Base-by-base conservation (phyloP, 306 rosid species). In the Prinsepia uniflora region DNA sequence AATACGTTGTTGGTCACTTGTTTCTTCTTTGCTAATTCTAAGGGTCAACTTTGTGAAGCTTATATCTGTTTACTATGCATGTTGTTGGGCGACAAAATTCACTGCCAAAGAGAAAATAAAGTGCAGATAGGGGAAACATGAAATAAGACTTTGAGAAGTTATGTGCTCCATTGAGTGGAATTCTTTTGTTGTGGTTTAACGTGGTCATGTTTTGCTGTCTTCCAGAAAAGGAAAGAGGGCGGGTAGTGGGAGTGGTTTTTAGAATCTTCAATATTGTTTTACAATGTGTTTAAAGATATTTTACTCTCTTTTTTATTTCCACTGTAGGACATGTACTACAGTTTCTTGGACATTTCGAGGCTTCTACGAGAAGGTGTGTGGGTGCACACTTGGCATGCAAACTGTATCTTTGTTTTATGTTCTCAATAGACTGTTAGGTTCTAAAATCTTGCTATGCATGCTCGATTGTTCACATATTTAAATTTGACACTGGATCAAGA, bases 261-360 rank as follows among this genome's bases (percentile, higher is more conserved):
- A 46, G 66, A 47, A 60, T 49, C 63, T 24, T 39, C 41, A 10
- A n/a, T 2, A 9, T 39, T 18, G 44, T 34, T 47, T 55, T 24
- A 18, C 50, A 6, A 34, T 55, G n/a, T 62, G 64, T 54, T 81
- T 57, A 75, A 22, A 24, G 47, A 3, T 76, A 20, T 55, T 19
- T 36, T 11, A 15, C 10, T 68, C 36, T 36, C 36, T 55, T 59
- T 62, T 67, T 63, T 43, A 66, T 67, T 65, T 49, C 74, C 72
- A 66, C 11, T 84, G 80, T 86, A 95, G 99, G 90, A 95, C 99
- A 79, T 95, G 99, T 81, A 95, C 99, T 39, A 91, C 99, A 10
- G 95, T 95, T 75, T 95, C 99, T 58, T 95, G 96, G 96, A 91
- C 99, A 42, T 95, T 95, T 72, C 85, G 99, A 70, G 97, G 99